phyloP scores from a whole-genome alignment of 495 filamentous ascomycete genomes.

The Parathielavia hyrcaniae region DNA sequence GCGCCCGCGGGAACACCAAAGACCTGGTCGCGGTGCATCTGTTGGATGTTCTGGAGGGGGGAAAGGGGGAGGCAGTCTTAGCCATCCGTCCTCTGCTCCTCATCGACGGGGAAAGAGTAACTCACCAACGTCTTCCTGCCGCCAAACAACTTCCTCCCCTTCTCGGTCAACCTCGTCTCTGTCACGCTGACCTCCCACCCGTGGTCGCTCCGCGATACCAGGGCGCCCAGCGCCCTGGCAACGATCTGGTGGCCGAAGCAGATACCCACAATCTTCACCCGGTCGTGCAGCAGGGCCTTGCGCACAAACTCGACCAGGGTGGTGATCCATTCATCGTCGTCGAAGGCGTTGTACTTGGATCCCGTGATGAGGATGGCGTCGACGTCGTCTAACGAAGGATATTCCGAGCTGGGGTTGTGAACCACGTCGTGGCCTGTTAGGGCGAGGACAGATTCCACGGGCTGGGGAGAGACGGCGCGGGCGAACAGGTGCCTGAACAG shows the following conservation, averaged over 20 bases:
- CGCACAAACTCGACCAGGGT: constrained; percentile 65
- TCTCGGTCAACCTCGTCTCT: constrained; percentile 59
- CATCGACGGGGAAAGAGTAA: constrained; percentile 4
- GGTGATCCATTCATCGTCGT: constrained; percentile 68
- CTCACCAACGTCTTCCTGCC: constrained; percentile 57
- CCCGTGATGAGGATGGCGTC: constrained; percentile 82
- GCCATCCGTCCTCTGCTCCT: neutral
- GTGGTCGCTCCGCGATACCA: constrained; percentile 56
- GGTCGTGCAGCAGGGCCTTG: constrained; percentile 37
- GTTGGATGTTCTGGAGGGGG: constrained; percentile 59
- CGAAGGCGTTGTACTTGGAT: constrained; percentile 51
- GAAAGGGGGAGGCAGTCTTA: too few species aligned
- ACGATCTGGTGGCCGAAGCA: constrained; percentile 94
- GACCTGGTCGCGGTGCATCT: constrained; percentile 89
- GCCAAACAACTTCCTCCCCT: constrained; percentile 68
- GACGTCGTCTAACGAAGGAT: constrained; percentile 63
- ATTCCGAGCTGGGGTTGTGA: constrained; percentile 42
- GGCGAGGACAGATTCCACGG: constrained; percentile 43
- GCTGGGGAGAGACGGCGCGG: constrained; percentile 32
- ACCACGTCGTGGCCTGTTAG: constrained; percentile 67
- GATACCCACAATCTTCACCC: constrained; percentile 65
- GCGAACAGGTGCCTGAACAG: constrained; percentile 62
- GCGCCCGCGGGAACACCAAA: constrained; percentile 55
- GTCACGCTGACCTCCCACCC: constrained; percentile 82
- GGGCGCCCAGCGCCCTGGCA: constrained; percentile 63